Conservation (phyloP, 2,329 filamentous ascomycete species). For the Graphium sp. region DNA sequence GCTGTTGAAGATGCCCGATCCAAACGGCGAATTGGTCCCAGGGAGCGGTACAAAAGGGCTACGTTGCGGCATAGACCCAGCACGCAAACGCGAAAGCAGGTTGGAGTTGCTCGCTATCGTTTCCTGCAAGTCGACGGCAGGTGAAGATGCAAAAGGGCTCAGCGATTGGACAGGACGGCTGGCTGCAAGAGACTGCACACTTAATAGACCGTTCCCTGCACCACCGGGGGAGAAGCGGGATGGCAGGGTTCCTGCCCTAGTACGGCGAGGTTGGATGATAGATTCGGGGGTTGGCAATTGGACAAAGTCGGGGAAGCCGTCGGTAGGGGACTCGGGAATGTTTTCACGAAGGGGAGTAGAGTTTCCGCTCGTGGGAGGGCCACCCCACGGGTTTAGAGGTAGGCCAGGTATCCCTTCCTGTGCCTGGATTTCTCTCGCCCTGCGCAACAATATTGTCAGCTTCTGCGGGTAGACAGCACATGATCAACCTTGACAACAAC, state of each 20-base stretch:
- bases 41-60: conserved; percentile 47
- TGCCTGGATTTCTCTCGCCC: conserved; percentile 90
- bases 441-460: too few relatives aligned
- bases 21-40: conserved; percentile 53
- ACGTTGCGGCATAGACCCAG: conserved; percentile 87
- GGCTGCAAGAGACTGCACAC: conserved; percentile 40
- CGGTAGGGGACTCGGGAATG: conserved; percentile 90
- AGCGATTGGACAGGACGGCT: conserved; percentile 78
- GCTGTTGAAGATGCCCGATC: conserved; percentile 76
- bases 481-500: too few relatives aligned
- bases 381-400: conserved; percentile 69
- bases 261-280: conserved; percentile 55
- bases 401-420: conserved; percentile 70
- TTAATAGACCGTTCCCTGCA: conserved; percentile 40
- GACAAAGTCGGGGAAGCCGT: conserved; percentile 85
- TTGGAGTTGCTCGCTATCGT: conserved; percentile 58
- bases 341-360: conserved; percentile 93
- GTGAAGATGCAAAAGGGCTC: conserved; percentile 52
- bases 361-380: conserved; percentile 88
- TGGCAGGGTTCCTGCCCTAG: conserved; percentile 87
- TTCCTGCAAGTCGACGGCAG: too few relatives aligned
- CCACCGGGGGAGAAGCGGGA: conserved; percentile 77
- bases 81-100: conserved; percentile 69
- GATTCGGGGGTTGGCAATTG: conserved; percentile 50
- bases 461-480: too few relatives aligned